These are phyloP conservation scores for Salix koriyanagi DNA, from an alignment of 345 rosid genomes.

Conservation along the genomic window DNA sequence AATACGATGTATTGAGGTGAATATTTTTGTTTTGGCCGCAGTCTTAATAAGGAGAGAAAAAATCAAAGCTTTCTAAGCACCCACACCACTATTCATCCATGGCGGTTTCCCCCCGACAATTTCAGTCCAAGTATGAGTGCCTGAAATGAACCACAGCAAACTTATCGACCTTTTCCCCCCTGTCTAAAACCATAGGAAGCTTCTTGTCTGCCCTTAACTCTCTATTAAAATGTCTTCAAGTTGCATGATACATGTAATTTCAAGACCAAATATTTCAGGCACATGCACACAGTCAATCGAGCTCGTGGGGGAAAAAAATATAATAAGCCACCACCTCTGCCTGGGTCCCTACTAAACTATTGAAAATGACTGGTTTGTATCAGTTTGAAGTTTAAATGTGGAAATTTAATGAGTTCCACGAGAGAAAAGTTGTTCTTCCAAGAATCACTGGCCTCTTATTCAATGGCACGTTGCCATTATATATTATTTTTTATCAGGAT, in stretches of 20 bases:
- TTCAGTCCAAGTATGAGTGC: no score
- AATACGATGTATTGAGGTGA: no score
- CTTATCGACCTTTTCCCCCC: no score
- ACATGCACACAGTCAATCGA: not conserved
- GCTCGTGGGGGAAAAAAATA: not conserved
- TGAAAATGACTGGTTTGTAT: not conserved
- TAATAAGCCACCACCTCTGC: not conserved
- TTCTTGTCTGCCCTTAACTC: no score
- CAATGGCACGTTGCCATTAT: not conserved
- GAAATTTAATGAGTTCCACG: not conserved
- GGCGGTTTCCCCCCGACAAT: no score
- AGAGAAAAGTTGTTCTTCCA: not conserved
- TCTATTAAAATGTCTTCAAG: not conserved
- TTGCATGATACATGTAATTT: not conserved
- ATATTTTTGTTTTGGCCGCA: no score
- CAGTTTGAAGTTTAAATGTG: not conserved
- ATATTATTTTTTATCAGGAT: no score
- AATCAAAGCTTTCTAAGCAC: no score
- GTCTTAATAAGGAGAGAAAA: no score
- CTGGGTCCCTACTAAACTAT: not conserved
- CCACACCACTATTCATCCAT: no score
- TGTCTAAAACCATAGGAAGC: no score
- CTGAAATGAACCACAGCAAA: no score
- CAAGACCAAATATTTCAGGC: not conserved
- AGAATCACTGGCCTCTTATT: not conserved